These are phyloP conservation scores for Schizosaccharomyces lindneri DNA, from an alignment of 805 yeast species.

Conservation along the genomic window DNA sequence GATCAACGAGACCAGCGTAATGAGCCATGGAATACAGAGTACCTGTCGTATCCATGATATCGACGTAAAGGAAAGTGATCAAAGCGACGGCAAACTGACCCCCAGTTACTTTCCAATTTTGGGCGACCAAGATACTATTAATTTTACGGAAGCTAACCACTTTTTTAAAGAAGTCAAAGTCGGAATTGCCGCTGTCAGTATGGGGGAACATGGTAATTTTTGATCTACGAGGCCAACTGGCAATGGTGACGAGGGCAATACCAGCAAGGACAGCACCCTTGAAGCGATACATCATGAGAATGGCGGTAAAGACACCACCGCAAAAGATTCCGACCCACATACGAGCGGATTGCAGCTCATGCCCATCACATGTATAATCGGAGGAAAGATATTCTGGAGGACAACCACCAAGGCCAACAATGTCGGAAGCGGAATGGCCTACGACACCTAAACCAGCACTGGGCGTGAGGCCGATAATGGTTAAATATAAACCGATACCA, in stretches of 20 bases:
- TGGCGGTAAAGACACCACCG: constrained; percentile 9
- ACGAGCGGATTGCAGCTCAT: constrained; percentile 6
- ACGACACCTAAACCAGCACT: constrained; percentile 10
- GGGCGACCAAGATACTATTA: constrained; percentile 7
- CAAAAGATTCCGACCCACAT: constrained; percentile 10
- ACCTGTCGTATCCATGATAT: constrained; percentile 9
- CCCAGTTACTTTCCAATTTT: constrained; percentile 7
- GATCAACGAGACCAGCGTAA: constrained; percentile 7
- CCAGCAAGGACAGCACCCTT: constrained; percentile 9
- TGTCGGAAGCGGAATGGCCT: constrained; percentile 7
- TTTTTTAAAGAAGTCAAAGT: constrained; percentile 8
- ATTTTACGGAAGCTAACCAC: constrained; percentile 9
- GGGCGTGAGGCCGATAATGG: constrained; percentile 8
- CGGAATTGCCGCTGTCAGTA: constrained; percentile 5
- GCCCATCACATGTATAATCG: constrained; percentile 6
- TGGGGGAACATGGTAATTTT: constrained; percentile 9
- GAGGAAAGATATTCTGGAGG: constrained; percentile 5
- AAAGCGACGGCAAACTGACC: constrained; percentile 9
- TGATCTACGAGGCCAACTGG: constrained; percentile 8
- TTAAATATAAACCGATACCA: constrained; percentile 9
- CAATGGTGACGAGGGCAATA: constrained; percentile 8
- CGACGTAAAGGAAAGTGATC: constrained; percentile 9
- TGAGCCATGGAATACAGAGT: constrained; percentile 10
- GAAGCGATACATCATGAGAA: constrained; percentile 8
- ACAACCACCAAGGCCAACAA: constrained; percentile 9